Evolutionary conservation across 2,329 filamentous ascomycete species (phyloP), one percentile per base, ranked within the genome.

Genomic region (Pseudogymnoascus sp.): DNA sequence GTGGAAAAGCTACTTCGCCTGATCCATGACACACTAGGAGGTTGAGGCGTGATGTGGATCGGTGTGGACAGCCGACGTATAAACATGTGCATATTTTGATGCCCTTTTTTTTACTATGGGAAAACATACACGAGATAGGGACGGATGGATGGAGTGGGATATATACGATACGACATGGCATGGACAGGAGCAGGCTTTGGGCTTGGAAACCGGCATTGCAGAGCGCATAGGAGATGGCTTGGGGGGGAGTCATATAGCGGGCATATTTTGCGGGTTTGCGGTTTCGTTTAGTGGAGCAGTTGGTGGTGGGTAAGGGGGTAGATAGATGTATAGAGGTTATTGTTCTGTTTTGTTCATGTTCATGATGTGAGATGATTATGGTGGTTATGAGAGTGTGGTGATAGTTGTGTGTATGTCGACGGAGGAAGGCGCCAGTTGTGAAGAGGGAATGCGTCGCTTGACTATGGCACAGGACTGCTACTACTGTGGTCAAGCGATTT

Each of bases 1-100:
- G 61, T 99, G 95, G 95, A 99, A 99, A 87, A 97, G 93, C 76
- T 99, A 99, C 74, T 99, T 99, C 79, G 96, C 73, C 40, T 74
- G 70, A 56, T 33, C 47, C 5, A 56, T 26, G n/a, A 14, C 6
- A 11, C 5, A 29, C 24, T 29, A 2, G 42, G 5, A 7, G 13
- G 13, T 3, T 29, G 13, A 31, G 29, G 11, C 8, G 31, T 6
- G 44, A 56, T 31, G 33, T 19, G n/a, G n/a, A 16, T 14, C 2
- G 3, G 4, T 47, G 13, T 16, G 26, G 16, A 33, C 16, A 56
- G 47, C 47, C 31, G 29, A 56, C 47, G 47, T 56, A 56, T 33
- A 56, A 56, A 33, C 26, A 56, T 56, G 47, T 56, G 47, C 47
- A 56, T 56, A 56, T 56, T 56, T 56, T 56, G 29, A 56, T 56